phyloP scores from a whole-genome alignment of 371 early-diverging fungal genomes.

The Syncephalastrum racemosum region DNA sequence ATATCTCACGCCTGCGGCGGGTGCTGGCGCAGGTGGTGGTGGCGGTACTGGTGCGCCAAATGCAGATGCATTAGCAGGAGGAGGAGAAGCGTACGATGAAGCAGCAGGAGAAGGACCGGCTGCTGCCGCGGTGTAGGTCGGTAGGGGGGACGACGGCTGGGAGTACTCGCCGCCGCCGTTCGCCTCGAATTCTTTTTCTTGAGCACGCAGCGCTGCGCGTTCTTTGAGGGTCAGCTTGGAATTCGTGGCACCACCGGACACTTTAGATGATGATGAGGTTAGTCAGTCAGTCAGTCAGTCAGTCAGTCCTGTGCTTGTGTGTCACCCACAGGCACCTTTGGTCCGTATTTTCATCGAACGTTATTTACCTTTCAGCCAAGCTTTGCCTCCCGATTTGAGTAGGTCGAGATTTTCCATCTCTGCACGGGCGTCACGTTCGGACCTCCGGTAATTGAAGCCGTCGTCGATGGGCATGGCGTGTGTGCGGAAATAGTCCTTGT shows the following conservation, averaged over 20 bases:
- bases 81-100: no score
- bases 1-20: slow-evolving; percentile 19
- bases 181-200: slow-evolving; percentile 10
- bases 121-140: neutral
- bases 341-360: no score
- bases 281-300: no score
- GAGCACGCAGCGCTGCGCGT: slow-evolving; percentile 33
- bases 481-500: slow-evolving; percentile 37
- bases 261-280: slow-evolving; percentile 10
- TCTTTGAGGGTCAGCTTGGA: slow-evolving; percentile 39
- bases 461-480: slow-evolving; percentile 32
- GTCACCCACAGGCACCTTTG: no score
- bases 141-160: no score
- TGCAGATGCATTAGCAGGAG: no score
- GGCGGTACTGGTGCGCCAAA: slow-evolving; percentile 11
- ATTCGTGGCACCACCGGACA: slow-evolving; percentile 36
- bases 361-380: slow-evolving; percentile 23
- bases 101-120: neutral
- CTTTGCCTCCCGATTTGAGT: slow-evolving; percentile 45
- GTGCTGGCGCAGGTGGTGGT: slow-evolving; percentile 19
- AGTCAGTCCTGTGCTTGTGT: no score
- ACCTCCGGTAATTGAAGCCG: slow-evolving; percentile 33
- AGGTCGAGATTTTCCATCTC: slow-evolving; percentile 42
- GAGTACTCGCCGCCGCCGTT: no score
- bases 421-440: slow-evolving; percentile 25